These are phyloP conservation scores for Verticillium isaacii DNA, from an alignment of 2,329 filamentous ascomycete species.

Conservation along the genomic window DNA sequence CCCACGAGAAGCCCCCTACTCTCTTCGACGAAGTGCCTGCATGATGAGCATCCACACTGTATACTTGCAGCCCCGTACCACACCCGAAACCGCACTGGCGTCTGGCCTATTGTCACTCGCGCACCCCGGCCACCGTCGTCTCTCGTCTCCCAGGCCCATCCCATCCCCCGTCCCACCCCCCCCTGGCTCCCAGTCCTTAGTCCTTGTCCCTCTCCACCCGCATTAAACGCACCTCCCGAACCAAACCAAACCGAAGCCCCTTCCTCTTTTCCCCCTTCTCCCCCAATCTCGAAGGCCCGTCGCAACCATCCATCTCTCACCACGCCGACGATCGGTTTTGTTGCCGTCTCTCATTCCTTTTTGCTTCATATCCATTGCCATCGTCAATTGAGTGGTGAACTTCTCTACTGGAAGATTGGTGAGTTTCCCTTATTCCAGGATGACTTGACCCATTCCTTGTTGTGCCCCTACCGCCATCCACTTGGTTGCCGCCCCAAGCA, in stretches of 20 bases:
- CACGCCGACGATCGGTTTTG: conserved; percentile 1
- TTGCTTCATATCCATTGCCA: conserved; percentile 10
- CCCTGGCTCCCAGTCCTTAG: conserved; percentile 10
- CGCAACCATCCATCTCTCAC: conserved; percentile 14
- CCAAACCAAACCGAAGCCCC: conserved; percentile 6
- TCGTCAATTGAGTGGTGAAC: conserved; percentile 7
- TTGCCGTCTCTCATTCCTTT: conserved; percentile 13
- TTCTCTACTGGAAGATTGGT: neutral
- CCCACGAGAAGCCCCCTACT: neutral
- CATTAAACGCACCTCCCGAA: conserved; percentile 13
- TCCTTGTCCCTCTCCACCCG: conserved; percentile 12
- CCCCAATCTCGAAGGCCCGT: conserved; percentile 11
- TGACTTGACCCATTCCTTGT: neutral
- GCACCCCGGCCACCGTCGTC: neutral
- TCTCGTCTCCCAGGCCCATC: neutral
- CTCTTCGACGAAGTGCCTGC: neutral
- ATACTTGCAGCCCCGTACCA: neutral
- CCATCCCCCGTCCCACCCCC: conserved; percentile 8
- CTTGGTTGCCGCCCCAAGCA: neutral
- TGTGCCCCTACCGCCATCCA: neutral
- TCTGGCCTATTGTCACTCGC: conserved; percentile 4
- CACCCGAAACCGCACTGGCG: conserved; percentile 1
- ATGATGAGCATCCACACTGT: neutral
- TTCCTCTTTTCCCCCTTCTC: conserved; percentile 13
- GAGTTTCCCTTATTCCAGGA: neutral